Evolutionary conservation across 768 basidiomycete species (phyloP).

Genomic region (Mycena olivaceomarginata): DNA sequence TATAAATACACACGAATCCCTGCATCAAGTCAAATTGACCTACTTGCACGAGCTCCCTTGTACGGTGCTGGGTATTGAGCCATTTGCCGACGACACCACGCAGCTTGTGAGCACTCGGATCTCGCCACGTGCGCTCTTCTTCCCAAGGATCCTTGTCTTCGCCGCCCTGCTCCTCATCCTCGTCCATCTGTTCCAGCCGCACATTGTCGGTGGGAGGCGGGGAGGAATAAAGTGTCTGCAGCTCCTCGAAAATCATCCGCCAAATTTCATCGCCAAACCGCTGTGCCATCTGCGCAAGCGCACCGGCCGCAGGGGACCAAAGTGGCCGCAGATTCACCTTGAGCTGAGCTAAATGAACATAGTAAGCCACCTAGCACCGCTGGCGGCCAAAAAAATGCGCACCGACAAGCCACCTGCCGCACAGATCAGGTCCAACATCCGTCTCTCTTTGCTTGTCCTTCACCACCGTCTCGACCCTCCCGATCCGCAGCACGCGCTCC

Average conservation of each 20-base stretch:
- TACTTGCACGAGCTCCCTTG: conserved; percentile 59
- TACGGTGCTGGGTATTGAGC: conserved; percentile 58
- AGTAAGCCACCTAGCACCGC: conserved; percentile 14
- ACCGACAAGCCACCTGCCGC: conserved; percentile 86
- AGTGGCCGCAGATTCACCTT: conserved; percentile 95
- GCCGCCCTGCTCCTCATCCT: conserved; percentile 40
- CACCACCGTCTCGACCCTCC: conserved; percentile 79
- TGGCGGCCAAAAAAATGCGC: conserved; percentile 43
- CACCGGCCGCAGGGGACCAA: conserved; percentile 88
- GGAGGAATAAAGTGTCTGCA: conserved; percentile 60
- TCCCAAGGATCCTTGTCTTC: conserved; percentile 70
- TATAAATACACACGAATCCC: background rate
- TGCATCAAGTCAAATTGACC: conserved; percentile 46
- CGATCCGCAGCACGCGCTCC: conserved; percentile 88
- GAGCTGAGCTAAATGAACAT: conserved; percentile 77
- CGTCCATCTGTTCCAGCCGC: conserved; percentile 22
- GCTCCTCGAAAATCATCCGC: conserved; percentile 79
- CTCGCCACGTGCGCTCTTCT: conserved; percentile 86
- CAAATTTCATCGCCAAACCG: conserved; percentile 86
- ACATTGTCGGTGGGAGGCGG: conserved; percentile 38
- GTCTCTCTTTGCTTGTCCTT: conserved; percentile 65
- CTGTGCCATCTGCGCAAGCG: conserved; percentile 71
- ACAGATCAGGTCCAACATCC: conserved; percentile 76
- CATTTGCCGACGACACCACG: conserved; percentile 69
- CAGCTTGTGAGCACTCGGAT: conserved; percentile 81